Conservation (phyloP, 2,329 filamentous ascomycete species). For the Aspergillus novofumigatus region DNA sequence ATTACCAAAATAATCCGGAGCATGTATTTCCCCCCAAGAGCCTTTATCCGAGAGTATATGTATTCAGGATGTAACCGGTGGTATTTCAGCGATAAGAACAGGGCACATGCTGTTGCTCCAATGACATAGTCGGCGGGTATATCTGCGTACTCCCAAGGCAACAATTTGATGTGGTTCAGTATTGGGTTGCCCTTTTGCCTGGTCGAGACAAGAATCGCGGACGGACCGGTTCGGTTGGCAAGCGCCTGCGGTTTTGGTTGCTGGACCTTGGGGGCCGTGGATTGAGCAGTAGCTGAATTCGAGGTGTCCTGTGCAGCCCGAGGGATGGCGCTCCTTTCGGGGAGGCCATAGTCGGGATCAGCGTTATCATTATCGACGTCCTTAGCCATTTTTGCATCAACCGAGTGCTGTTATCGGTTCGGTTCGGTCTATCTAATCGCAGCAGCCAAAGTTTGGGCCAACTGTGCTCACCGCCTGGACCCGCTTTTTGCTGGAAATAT, state of each 20-base stretch:
- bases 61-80: conserved; percentile 97
- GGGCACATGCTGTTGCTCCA: conserved; percentile 78
- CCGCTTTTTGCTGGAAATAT: conserved; percentile 11
- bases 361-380: conserved; percentile 44
- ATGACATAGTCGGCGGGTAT: conserved; percentile 93
- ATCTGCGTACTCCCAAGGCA: conserved; percentile 95
- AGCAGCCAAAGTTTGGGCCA: not conserved
- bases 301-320: conserved; percentile 49
- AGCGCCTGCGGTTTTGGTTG: conserved; percentile 89
- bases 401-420: not conserved
- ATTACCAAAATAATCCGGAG: conserved; percentile 82
- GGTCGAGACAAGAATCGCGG: conserved; percentile 82
- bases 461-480: conserved; percentile 20
- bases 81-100: conserved; percentile 94
- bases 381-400: conserved; percentile 37
- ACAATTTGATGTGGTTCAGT: conserved; percentile 71
- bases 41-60: conserved; percentile 87
- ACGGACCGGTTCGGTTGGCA: conserved; percentile 61
- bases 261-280: conserved; percentile 55
- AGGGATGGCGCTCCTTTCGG: conserved; percentile 31
- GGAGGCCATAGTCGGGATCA: conserved; percentile 39
- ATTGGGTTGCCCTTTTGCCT: conserved; percentile 95
- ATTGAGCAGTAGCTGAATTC: conserved; percentile 25
- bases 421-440: not conserved
- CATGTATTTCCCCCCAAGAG: conserved; percentile 78